Conservation (phyloP, 1,139 yeast species). For the Diutina neorugosa region DNA sequence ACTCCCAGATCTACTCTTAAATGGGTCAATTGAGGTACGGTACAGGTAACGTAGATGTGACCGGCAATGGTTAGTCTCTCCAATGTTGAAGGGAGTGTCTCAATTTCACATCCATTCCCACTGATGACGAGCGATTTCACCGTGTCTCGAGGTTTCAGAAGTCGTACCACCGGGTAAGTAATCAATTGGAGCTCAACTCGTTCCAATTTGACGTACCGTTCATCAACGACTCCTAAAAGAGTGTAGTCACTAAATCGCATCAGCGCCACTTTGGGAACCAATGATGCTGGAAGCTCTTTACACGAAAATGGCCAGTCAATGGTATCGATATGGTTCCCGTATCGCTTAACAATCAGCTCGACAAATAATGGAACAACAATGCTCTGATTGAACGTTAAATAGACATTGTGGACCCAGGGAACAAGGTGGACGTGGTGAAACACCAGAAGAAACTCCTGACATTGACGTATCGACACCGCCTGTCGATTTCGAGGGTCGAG, state of each 20-base stretch:
- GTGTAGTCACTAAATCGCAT: background rate
- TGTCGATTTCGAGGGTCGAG: background rate
- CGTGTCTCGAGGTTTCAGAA: background rate
- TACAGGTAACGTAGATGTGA: background rate
- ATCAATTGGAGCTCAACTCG: background rate
- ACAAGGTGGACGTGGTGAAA: background rate
- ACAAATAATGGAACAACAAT: background rate
- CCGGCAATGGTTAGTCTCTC: background rate
- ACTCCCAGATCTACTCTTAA: background rate
- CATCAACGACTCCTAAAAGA: background rate
- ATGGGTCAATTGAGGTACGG: background rate
- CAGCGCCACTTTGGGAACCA: background rate
- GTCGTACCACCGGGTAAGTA: background rate
- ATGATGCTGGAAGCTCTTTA: background rate
- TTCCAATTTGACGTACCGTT: background rate
- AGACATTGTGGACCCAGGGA: background rate
- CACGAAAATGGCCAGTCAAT: background rate
- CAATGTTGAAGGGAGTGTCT: background rate
- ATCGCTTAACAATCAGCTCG: background rate
- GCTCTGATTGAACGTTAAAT: background rate
- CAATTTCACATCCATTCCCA: background rate
- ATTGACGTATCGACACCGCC: background rate
- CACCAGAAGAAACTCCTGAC: background rate
- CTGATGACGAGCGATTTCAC: background rate
- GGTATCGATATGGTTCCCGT: background rate